Conservation (phyloP, 108 stramenopile genomes). For the Cyclotella distinguenda region DNA sequence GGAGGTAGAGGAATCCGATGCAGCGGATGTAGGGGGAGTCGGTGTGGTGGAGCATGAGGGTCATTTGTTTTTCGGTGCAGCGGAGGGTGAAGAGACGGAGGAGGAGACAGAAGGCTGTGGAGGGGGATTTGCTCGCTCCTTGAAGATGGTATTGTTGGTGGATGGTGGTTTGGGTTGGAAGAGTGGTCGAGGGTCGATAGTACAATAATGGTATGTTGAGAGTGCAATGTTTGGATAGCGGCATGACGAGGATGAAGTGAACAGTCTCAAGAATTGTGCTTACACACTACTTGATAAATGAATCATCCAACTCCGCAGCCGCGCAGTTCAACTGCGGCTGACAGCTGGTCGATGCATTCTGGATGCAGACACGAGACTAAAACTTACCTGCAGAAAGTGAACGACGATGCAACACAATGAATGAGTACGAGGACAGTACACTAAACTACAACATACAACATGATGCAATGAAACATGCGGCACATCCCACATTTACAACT, state of each 20-base stretch:
- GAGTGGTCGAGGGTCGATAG: neutral
- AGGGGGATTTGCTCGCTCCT: slow-evolving; percentile 75
- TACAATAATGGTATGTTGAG: slow-evolving; percentile 10
- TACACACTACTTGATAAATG: slow-evolving; percentile 14
- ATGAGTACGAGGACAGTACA: neutral
- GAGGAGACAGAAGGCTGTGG: slow-evolving; percentile 92
- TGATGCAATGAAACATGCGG: neutral
- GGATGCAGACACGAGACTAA: neutral
- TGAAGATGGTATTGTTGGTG: neutral
- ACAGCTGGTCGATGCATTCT: neutral
- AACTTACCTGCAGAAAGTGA: slow-evolving; percentile 18
- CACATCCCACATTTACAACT: slow-evolving; percentile 11
- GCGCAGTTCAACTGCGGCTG: neutral
- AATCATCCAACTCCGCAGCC: neutral
- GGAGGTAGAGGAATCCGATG: slow-evolving; percentile 93
- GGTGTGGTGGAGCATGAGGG: slow-evolving; percentile 76
- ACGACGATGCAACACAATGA: neutral
- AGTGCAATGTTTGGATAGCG: neutral
- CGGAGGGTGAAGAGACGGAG: slow-evolving; percentile 89
- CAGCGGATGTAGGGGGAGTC: slow-evolving; percentile 94
- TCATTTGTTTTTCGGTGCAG: slow-evolving; percentile 92
- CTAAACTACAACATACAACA: neutral
- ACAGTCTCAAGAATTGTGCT: slow-evolving; percentile 1
- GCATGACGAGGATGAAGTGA: neutral
- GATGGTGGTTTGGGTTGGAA: neutral